Evolutionary conservation across 192 early-diverging fungal genomes (phyloP), one percentile per base, ranked within the genome.

Genomic region (Coemansia sp.): DNA sequence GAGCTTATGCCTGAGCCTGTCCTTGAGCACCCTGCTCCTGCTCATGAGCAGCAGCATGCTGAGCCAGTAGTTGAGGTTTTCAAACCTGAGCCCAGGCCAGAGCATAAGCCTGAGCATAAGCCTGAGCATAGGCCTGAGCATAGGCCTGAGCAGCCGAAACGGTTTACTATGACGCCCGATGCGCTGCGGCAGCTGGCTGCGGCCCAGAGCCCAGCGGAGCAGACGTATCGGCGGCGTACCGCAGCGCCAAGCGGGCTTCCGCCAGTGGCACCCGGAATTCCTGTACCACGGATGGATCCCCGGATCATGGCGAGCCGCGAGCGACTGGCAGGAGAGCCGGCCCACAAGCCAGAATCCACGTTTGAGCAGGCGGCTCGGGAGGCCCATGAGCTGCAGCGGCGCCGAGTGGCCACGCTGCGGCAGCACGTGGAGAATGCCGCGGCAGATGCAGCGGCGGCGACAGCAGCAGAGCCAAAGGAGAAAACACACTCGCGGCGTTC

Each of bases 101-200:
- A 46, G 14, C 42, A 8, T 6, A 48, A 13, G 13, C 23, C 46
- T 3, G 20, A 30, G 20, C 19, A 3, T 3, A 48, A 15, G 28
- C 8, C 26, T 1, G 46, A 48, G 26, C 46, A 23, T 12, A 48
- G 16, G 26, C 46, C 46, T 11, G 20, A 28, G 9, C 3, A 6
- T 23, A 46, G 44, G 18, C 44, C 18, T 14, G 46, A 48, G 26
- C 54, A 33, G 54, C 40, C 48, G 14, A 33, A 33, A 11, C 55
- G 65, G 19, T 67, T 72, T 45, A 67, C 75, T 0, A 67, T 78
- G 75, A 78, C 75, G 50, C 75, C 75, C 10, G 69, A 67, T 19
- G 69, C 63, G 45, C 53, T 72, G 52, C 63, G 69, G 13, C 60
- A 72, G 57, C 20, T 72, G 55, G 66, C 67, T 0, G 41, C 57